Percentiles rank a stretch among this genome's conserved stretches.
Evolutionary conservation across 257 asterid species (phyloP).

Genomic region (Rauvolfia tetraphylla): DNA sequence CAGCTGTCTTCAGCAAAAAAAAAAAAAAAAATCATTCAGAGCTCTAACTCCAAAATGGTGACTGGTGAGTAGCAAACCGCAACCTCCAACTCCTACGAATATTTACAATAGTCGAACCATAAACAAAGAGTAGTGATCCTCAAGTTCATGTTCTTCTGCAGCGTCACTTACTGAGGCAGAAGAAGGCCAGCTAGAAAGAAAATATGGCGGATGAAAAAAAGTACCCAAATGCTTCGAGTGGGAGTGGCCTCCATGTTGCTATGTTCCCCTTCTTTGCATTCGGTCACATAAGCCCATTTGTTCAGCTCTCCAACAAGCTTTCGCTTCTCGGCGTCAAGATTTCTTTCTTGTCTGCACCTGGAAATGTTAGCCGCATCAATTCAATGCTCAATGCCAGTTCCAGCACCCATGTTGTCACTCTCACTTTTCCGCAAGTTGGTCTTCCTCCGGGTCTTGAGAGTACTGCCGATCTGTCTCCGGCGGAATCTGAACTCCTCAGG

Average conservation of each 20-base stretch:
- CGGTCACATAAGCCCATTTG: slow-evolving; percentile 57
- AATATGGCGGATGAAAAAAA: slow-evolving; percentile 1
- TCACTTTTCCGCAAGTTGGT: slow-evolving; percentile 44
- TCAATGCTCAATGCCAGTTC: slow-evolving; percentile 33
- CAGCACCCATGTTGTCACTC: slow-evolving; percentile 31
- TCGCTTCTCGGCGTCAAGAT: slow-evolving; percentile 34
- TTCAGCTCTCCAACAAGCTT: slow-evolving; percentile 49
- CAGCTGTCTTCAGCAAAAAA: no score
- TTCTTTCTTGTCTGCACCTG: slow-evolving; percentile 45
- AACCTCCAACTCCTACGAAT: no score
- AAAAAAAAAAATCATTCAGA: no score
- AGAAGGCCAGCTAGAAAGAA: not conserved
- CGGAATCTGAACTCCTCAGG: slow-evolving; percentile 42
- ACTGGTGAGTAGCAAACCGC: no score
- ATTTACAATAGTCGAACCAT: no score
- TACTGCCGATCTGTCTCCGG: slow-evolving; percentile 38
- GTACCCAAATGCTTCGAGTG: not conserved
- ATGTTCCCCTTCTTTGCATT: slow-evolving; percentile 55
- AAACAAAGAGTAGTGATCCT: no score
- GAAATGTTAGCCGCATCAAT: slow-evolving; percentile 34
- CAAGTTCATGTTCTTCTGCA: no score
- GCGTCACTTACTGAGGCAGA: no score
- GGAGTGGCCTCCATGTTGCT: slow-evolving; percentile 31
- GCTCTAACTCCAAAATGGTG: no score
- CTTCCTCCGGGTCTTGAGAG: slow-evolving; percentile 42